Evolutionary conservation across 2,329 filamentous ascomycete genomes (phyloP).

Genomic region (Fusarium protoensiforme): DNA sequence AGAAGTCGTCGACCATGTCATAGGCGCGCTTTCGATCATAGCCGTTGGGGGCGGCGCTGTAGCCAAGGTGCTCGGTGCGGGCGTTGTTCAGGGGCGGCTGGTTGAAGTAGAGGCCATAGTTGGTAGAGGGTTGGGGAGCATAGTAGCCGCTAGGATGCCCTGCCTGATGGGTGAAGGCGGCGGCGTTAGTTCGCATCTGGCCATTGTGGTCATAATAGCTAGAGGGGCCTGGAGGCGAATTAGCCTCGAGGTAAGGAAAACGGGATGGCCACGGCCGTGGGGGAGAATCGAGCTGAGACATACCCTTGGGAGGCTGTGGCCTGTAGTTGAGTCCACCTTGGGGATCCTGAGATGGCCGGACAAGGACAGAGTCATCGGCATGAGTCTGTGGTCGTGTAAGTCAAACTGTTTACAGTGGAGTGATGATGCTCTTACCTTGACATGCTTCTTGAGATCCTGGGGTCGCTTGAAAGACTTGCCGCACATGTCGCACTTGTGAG

Average conservation of each 20-base stretch:
- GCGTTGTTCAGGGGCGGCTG: conserved; percentile 65
- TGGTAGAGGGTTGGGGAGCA: conserved; percentile 63
- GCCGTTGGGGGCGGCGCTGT: conserved; percentile 62
- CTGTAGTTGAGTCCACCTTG: conserved; percentile 67
- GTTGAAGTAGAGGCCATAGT: conserved; percentile 84
- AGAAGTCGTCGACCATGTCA: conserved; percentile 93
- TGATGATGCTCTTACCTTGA: conserved; percentile 71
- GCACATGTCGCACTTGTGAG: conserved; percentile 98
- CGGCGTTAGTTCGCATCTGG: conserved; percentile 68
- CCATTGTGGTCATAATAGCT: conserved; percentile 74
- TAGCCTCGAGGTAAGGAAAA: conserved; percentile 53
- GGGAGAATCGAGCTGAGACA: conserved; percentile 43
- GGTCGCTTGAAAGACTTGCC: conserved; percentile 99
- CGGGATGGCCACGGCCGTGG: conserved; percentile 15
- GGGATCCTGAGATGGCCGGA: conserved; percentile 63
- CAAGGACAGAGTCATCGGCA: conserved; percentile 88
- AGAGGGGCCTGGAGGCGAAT: conserved; percentile 60
- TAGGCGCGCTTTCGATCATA: conserved; percentile 86
- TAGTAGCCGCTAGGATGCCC: conserved; percentile 68
- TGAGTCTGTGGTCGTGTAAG: conserved; percentile 71
- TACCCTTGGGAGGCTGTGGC: conserved; percentile 64
- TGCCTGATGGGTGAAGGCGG: conserved; percentile 67
- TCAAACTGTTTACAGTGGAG: background rate
- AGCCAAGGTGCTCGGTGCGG: conserved; percentile 72
- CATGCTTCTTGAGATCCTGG: conserved; percentile 99